These are phyloP conservation scores for Tetrahymena thermophila DNA, from an alignment of 73 alveolate species.

Conservation along the genomic window DNA sequence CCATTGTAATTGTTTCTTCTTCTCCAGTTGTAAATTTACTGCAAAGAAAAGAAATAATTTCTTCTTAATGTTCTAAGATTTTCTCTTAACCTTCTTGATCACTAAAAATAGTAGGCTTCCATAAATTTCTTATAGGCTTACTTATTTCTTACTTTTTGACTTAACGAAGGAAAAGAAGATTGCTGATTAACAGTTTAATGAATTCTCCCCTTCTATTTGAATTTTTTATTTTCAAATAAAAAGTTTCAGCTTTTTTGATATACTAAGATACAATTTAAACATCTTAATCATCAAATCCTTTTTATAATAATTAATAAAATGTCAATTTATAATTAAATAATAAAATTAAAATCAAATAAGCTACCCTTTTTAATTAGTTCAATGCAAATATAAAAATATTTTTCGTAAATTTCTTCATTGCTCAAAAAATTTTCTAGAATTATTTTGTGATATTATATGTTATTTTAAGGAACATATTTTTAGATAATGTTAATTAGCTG, in stretches of 20 bases:
- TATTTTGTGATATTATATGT: not conserved
- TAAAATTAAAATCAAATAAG: not conserved
- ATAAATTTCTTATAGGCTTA: not conserved
- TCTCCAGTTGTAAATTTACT: not conserved
- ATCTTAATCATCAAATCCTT: not conserved
- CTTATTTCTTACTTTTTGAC: not conserved
- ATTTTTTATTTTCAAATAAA: not conserved
- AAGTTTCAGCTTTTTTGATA: not conserved
- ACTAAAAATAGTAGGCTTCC: not conserved
- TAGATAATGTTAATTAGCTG: not conserved
- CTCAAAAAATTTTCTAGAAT: not conserved
- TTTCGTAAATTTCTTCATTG: not conserved
- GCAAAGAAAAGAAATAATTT: not conserved
- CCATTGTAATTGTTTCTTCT: not conserved
- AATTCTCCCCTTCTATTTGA: not conserved
- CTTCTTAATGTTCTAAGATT: not conserved
- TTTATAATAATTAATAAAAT: not conserved
- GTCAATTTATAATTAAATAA: not conserved
- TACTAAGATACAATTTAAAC: not conserved
- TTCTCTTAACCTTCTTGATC: not conserved
- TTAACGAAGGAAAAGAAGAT: not conserved
- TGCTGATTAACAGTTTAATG: not conserved
- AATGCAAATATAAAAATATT: not conserved
- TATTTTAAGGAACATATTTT: not conserved
- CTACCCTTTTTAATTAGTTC: not conserved